Conservation (phyloP, 306 rosid species). For the Myrica gale region DNA sequence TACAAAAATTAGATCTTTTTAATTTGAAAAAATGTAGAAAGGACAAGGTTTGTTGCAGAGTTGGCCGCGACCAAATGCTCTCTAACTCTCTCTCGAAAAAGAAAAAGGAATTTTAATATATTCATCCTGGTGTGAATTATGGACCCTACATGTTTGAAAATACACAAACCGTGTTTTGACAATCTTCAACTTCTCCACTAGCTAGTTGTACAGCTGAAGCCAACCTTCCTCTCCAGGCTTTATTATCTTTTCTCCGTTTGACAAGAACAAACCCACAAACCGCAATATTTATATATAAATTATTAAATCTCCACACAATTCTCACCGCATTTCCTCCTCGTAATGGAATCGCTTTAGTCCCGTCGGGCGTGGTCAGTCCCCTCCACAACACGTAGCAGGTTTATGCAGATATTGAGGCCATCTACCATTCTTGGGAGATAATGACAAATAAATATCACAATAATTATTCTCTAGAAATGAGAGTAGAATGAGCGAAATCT, state of each 20-base stretch:
- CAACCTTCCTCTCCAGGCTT: constrained; percentile 30
- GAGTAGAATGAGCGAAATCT: no score
- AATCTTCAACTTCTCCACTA: constrained; percentile 14
- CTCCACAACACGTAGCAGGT: no score
- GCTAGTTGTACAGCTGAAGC: constrained; percentile 33
- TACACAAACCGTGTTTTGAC: constrained; percentile 23
- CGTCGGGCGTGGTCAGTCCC: background rate
- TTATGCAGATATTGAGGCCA: no score
- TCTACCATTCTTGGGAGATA: no score
- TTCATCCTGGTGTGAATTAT: constrained; percentile 22
- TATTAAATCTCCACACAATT: no score
- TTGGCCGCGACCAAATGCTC: constrained; percentile 2
- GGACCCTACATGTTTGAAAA: constrained; percentile 41
- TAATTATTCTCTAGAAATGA: no score
- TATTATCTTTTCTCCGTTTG: constrained; percentile 5
- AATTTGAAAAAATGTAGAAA: no score
- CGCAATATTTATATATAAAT: no score
- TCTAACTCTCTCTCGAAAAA: background rate
- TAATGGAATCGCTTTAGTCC: background rate
- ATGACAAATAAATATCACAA: no score
- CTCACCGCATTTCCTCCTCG: background rate
- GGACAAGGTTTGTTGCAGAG: constrained; percentile 2
- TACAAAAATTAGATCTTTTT: background rate
- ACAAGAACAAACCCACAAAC: background rate
- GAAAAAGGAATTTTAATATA: no score